These are phyloP conservation scores for Penicillium subrubescens DNA, from an alignment of 495 filamentous ascomycete genomes.

Conservation along the genomic window DNA sequence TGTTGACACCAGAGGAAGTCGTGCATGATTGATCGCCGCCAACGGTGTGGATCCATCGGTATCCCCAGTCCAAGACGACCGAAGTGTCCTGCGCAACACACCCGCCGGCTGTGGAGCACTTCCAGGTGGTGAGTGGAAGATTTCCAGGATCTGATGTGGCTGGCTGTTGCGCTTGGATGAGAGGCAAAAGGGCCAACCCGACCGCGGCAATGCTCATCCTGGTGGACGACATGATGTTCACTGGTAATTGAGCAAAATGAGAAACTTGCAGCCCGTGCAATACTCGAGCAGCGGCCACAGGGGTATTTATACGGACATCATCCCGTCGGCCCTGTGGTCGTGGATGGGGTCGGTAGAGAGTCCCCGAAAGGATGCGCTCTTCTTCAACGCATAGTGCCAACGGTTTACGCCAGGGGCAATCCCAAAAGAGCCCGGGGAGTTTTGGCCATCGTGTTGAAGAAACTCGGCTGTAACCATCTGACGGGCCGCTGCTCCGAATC, in stretches of 20 bases:
- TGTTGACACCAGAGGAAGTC: constrained; percentile 22
- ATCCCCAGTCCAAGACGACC: background rate
- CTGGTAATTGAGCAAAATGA: background rate
- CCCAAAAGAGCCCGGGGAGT: background rate
- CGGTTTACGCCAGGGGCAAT: background rate
- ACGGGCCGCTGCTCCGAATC: background rate
- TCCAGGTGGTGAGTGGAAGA: background rate
- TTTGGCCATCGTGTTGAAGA: background rate
- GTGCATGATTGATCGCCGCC: background rate
- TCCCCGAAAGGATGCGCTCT: background rate
- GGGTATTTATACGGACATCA: background rate
- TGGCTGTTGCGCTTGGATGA: background rate
- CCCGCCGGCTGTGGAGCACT: background rate
- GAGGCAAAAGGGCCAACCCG: background rate
- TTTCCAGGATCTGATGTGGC: background rate
- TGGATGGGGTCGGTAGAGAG: background rate
- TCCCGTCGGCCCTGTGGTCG: background rate
- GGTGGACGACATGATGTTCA: background rate
- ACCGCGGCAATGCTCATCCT: background rate
- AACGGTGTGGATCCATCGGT: background rate
- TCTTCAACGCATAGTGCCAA: background rate
- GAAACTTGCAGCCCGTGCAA: background rate
- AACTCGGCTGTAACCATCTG: background rate
- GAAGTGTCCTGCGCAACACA: background rate
- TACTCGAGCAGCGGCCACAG: background rate